A percentile compares a stretch with the other conserved stretches of the same genome.
These are phyloP conservation scores for Phialophora tarda DNA, from an alignment of 2,329 filamentous ascomycete genomes.

Conservation along the genomic window DNA sequence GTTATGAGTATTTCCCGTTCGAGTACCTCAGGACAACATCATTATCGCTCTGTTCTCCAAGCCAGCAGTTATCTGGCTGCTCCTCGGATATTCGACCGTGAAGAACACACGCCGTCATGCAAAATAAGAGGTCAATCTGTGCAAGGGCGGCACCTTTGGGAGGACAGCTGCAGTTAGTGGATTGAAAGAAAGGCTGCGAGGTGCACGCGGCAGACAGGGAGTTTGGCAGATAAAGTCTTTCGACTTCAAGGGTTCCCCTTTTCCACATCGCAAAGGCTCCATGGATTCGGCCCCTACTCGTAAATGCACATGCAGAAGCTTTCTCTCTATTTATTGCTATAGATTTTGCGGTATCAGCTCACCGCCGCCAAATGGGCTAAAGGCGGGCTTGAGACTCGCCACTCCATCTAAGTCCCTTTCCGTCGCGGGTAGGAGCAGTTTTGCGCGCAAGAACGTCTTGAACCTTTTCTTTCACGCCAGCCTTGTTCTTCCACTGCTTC, in stretches of 20 bases:
- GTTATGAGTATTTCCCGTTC: not conserved
- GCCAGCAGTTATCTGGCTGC: no score
- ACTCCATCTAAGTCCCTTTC: slow-evolving; percentile 44
- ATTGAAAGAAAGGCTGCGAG: not conserved
- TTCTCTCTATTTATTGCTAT: slow-evolving; percentile 11
- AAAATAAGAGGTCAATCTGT: not conserved
- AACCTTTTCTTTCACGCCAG: slow-evolving; percentile 72
- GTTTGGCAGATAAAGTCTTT: not conserved
- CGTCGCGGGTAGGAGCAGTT: slow-evolving; percentile 53
- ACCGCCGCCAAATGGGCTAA: not conserved
- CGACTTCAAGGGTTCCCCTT: no score
- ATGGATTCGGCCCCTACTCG: not conserved
- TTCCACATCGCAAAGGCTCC: not conserved
- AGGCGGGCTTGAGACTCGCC: slow-evolving; percentile 13
- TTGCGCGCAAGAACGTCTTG: slow-evolving; percentile 70
- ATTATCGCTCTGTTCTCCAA: not conserved
- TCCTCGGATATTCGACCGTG: not conserved
- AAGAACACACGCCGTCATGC: not conserved
- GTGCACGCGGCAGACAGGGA: not conserved
- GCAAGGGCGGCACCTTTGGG: not conserved
- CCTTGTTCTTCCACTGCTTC: slow-evolving; percentile 64
- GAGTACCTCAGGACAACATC: not conserved
- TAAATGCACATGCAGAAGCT: not conserved
- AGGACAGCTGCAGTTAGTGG: not conserved
- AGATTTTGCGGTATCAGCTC: not conserved